A percentile compares a stretch with the other conserved stretches of the same genome.
These are phyloP conservation scores for Pachysandra terminalis DNA, from an alignment of 164 flowering plant genomes.

Conservation along the genomic window DNA sequence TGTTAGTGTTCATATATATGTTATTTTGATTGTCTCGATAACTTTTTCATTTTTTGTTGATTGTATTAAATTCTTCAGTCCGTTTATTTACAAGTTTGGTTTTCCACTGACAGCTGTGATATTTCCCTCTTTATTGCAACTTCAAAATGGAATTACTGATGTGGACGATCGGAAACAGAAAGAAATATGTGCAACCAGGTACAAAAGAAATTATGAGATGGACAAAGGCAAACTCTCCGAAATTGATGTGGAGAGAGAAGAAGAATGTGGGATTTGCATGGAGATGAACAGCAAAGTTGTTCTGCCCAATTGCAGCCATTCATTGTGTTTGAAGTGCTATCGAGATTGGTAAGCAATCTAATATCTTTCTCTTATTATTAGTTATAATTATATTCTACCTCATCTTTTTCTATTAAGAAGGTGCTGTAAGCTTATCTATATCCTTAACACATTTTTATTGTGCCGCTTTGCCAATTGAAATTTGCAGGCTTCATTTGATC, in stretches of 20 bases:
- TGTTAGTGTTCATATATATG: no score
- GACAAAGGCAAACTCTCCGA: constrained; percentile 62
- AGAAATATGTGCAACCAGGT: constrained; percentile 54
- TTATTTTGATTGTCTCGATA: no score
- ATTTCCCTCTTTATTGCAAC: constrained; percentile 87
- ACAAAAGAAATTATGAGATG: constrained; percentile 43
- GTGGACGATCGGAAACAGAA: constrained; percentile 77
- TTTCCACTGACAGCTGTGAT: constrained; percentile 52
- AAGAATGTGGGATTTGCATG: constrained; percentile 94
- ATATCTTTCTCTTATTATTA: not conserved
- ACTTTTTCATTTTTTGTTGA: no score
- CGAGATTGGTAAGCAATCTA: constrained; percentile 51
- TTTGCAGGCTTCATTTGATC: no score
- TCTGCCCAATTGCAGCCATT: constrained; percentile 74
- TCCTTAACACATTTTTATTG: no score
- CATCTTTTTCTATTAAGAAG: no score
- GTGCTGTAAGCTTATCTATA: no score
- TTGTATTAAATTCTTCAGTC: no score
- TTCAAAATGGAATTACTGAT: constrained; percentile 75
- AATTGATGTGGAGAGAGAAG: constrained; percentile 75
- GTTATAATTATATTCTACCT: not conserved
- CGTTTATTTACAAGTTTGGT: not conserved
- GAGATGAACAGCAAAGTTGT: constrained; percentile 73
- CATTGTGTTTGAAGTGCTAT: constrained; percentile 81
- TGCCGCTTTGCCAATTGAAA: no score